These are phyloP conservation scores for Thuidium tamariscinum DNA, from an alignment of 225 moss, liverwort and hornwort genomes.

Conservation along the genomic window DNA sequence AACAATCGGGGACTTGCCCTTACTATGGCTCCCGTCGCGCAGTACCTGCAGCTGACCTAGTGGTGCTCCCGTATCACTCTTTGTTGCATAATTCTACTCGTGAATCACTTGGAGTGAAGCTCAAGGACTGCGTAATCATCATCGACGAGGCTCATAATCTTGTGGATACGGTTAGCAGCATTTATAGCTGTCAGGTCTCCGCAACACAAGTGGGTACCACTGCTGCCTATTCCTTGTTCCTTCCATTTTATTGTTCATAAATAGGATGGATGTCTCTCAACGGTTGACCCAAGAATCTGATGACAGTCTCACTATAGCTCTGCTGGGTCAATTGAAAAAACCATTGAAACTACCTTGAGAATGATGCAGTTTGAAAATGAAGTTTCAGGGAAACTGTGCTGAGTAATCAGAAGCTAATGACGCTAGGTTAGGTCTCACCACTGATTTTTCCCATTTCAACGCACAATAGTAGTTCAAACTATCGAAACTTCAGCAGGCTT, in stretches of 20 bases:
- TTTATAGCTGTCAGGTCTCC: conserved; percentile 83
- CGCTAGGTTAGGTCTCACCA: background rate
- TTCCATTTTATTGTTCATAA: background rate
- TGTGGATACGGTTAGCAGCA: conserved; percentile 79
- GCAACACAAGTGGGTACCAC: conserved; percentile 37
- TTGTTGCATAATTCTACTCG: conserved; percentile 74
- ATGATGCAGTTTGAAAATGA: background rate
- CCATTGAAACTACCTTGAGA: background rate
- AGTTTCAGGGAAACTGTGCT: background rate
- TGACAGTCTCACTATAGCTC: background rate
- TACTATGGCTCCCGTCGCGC: conserved; percentile 88
- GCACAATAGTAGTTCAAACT: background rate
- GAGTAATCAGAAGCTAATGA: background rate
- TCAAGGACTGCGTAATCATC: conserved; percentile 79
- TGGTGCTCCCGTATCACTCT: conserved; percentile 92
- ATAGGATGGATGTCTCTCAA: background rate
- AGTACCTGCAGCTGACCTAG: conserved; percentile 69
- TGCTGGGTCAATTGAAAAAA: background rate
- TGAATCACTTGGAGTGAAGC: conserved; percentile 77
- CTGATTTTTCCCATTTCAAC: background rate
- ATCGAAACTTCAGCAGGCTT: background rate
- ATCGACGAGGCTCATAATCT: conserved; percentile 99
- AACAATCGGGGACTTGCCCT: conserved; percentile 73
- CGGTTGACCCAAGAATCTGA: background rate
- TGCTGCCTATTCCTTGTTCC: background rate